phyloP scores from a whole-genome alignment of 306 rosid species.

The Castanopsis chinensis region DNA sequence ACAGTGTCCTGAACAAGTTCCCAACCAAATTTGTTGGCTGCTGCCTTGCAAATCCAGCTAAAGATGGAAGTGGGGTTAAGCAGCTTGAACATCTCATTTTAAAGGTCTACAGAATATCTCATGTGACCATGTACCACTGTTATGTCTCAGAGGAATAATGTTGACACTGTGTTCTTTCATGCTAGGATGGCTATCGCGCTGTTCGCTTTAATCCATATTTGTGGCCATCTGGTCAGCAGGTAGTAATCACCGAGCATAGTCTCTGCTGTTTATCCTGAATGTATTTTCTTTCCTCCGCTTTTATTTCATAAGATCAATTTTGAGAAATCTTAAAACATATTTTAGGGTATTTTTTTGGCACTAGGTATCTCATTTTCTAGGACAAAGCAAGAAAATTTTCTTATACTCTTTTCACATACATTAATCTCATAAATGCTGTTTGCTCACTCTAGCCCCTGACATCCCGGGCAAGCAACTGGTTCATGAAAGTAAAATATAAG shows the following conservation, averaged over 20 bases:
- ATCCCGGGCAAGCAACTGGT: background rate
- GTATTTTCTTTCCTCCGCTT: background rate
- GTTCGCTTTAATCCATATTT: conserved; percentile 89
- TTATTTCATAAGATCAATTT: background rate
- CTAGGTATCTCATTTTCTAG: background rate
- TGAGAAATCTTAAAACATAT: background rate
- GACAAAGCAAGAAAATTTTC: background rate
- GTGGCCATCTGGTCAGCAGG: conserved; percentile 90
- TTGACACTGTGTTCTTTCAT: conserved; percentile 24
- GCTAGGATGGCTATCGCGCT: conserved; percentile 74
- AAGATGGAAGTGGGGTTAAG: conserved; percentile 72
- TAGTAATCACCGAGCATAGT: conserved; percentile 11
- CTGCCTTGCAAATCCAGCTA: conserved; percentile 92
- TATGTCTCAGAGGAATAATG: conserved; percentile 3
- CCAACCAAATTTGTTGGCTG: conserved; percentile 86
- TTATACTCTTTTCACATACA: background rate
- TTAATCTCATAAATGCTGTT: background rate
- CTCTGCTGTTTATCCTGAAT: background rate
- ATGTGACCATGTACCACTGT: conserved; percentile 2
- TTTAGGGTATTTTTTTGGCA: background rate
- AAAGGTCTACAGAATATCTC: conserved; percentile 47
- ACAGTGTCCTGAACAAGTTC: conserved; percentile 74
- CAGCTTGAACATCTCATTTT: conserved; percentile 67
- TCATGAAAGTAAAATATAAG: background rate
- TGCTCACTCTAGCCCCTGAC: background rate